phyloP scores from a whole-genome alignment of 2,329 filamentous ascomycete species.

The Thelonectria discophora region DNA sequence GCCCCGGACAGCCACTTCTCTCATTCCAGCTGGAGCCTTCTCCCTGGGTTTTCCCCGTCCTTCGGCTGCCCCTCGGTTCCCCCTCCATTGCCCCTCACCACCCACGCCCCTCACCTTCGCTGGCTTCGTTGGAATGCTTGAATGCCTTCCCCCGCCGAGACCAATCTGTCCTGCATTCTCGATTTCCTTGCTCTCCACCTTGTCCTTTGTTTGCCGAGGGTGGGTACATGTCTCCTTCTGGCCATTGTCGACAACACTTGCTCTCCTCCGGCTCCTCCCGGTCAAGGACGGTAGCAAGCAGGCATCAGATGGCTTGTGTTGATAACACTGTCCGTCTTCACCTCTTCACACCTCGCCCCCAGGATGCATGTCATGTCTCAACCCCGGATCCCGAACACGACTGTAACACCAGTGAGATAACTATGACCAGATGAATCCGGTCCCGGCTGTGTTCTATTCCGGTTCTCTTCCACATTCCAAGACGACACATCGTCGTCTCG shows the following conservation, averaged over 20 bases:
- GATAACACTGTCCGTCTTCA: constrained; percentile 1
- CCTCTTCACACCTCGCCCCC: constrained; percentile 6
- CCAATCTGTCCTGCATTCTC: constrained; percentile 28
- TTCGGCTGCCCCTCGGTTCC: constrained; percentile 7
- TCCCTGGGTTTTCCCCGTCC: constrained; percentile 8
- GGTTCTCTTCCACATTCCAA: constrained; percentile 20
- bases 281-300: constrained; percentile 25
- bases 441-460: constrained; percentile 24
- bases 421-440: constrained; percentile 29
- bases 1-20: background rate
- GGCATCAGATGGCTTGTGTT: constrained; percentile 20
- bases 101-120: constrained; percentile 11
- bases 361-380: constrained; percentile 22
- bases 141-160: constrained; percentile 22
- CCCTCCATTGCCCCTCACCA: constrained; percentile 12
- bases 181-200: constrained; percentile 27
- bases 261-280: constrained; percentile 39
- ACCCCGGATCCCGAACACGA: constrained; percentile 33
- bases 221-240: constrained; percentile 20
- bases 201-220: constrained; percentile 33
- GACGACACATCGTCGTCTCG: constrained; percentile 20
- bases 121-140: constrained; percentile 11
- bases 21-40: too few relatives aligned
- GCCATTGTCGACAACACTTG: constrained; percentile 9
- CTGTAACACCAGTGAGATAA: constrained; percentile 16